Conservation (phyloP, 1,284 basidiomycete genomes). For the Cystobasidium pallidum region DNA sequence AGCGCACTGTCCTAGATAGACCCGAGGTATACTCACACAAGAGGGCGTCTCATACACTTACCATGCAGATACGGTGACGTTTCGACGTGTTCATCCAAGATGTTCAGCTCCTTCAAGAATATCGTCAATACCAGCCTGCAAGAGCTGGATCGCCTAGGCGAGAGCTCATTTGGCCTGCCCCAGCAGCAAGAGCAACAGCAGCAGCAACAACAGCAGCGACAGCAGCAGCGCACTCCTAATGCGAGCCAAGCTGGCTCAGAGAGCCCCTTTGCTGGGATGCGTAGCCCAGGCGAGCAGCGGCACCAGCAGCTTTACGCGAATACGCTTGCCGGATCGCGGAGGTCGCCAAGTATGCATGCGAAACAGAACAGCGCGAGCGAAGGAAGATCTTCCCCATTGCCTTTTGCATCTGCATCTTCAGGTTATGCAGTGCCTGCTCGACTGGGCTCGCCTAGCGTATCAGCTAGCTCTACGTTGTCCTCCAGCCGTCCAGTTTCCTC, state of each 20-base stretch:
- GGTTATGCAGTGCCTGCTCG: background rate
- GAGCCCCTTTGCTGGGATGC: background rate
- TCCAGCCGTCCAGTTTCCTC: slow-evolving; percentile 1
- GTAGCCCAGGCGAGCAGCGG: background rate
- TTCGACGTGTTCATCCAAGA: background rate
- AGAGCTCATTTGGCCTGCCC: slow-evolving; percentile 23
- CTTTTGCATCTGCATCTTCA: background rate
- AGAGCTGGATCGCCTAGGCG: slow-evolving; percentile 41
- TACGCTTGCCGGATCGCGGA: slow-evolving; percentile 14
- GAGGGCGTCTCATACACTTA: background rate
- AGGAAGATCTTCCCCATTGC: slow-evolving; percentile 14
- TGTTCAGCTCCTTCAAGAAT: slow-evolving; percentile 41
- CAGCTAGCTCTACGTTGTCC: background rate
- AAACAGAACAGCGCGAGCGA: background rate
- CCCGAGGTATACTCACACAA: background rate
- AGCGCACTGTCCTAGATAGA: background rate
- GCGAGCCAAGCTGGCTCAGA: background rate
- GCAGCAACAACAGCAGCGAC: slow-evolving; percentile 16
- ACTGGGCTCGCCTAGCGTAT: background rate
- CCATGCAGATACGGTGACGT: slow-evolving; percentile 5
- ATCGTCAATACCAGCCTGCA: slow-evolving; percentile 36
- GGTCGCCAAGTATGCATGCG: slow-evolving; percentile 29
- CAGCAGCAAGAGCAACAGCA: slow-evolving; percentile 28
- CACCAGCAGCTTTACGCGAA: slow-evolving; percentile 8
- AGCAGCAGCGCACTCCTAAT: slow-evolving; percentile 8